Percentiles rank a stretch among this genome's conserved stretches.
Conservation (phyloP, 805 yeast genomes). For the Sugiyamaella americana region DNA sequence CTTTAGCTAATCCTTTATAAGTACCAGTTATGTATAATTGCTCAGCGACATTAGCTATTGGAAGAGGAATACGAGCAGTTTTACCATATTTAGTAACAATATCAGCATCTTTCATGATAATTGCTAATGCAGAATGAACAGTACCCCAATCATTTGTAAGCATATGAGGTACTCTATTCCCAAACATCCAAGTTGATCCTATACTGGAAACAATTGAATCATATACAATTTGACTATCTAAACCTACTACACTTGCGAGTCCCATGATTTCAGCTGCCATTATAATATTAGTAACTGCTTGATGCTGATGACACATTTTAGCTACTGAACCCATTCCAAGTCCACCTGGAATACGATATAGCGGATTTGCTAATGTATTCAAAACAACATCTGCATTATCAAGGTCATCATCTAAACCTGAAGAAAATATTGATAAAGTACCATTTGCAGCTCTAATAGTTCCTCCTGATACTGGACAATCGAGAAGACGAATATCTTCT, state of each 20-base stretch:
- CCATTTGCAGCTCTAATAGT: constrained; percentile 9
- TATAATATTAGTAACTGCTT: constrained; percentile 8
- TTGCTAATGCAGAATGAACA: constrained; percentile 10
- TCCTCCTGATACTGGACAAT: constrained; percentile 10
- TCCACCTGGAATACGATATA: constrained; percentile 9
- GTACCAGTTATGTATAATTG: constrained; percentile 7
- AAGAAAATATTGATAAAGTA: constrained; percentile 7
- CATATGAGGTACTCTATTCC: constrained; percentile 12
- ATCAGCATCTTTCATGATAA: constrained; percentile 10
- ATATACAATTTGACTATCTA: constrained; percentile 2
- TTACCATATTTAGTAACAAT: constrained; percentile 10
- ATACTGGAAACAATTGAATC: constrained; percentile 4
- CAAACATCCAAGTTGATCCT: constrained; percentile 10
- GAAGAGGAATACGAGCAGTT: constrained; percentile 4
- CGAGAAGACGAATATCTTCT: constrained; percentile 4
- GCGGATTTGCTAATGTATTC: constrained; percentile 6
- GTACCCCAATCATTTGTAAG: constrained; percentile 8
- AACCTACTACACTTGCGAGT: constrained; percentile 5
- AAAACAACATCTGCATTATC: constrained; percentile 3
- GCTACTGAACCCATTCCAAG: constrained; percentile 11
- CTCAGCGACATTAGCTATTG: constrained; percentile 7
- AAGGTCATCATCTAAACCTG: constrained; percentile 5
- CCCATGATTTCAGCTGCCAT: constrained; percentile 7
- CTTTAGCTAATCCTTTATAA: constrained; percentile 1
- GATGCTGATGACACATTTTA: constrained; percentile 10